Base-by-base conservation (phyloP, 768 basidiomycete species). In the Crucibulum laeve region DNA sequence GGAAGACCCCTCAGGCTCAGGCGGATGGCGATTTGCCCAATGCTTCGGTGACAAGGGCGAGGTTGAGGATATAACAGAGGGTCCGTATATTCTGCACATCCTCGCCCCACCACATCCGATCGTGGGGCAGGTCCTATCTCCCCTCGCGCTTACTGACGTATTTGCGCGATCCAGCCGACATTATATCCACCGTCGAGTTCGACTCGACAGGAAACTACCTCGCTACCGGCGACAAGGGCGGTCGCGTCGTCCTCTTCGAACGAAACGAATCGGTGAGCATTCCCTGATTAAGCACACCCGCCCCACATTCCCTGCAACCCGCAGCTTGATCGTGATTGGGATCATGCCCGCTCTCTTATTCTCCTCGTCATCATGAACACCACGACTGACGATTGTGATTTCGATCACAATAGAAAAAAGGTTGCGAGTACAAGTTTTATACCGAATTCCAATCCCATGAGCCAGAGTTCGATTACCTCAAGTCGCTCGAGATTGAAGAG, bases 341-440 rank as follows among this genome's bases (percentile, higher is more conserved):
- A 30, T 30, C 28, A n/a, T 36, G 7, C 35, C 18, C 35, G 8
- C 35, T 8, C 35, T 19, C 35, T 36, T 6, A 36, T 18, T 19
- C 7, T 10, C 35, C 35, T 18, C 35, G 17, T 18, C 35, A 6
- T 36, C 35, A 36, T 17, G n/a, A n/a, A n/a, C 19, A 8, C 8
- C 17, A 17, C 25, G 17, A 40, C 25, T 23, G 10, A 24, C 58
- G 64, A 64, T 62, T 53, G 33, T 49, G 40, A 38, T 21, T 25
- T 40, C n/a, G n/a, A n/a, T n/a, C n/a, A n/a, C n/a, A n/a, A n/a
- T 60, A 96, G 92, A 98, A 99, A 89, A 97, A 96, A 65, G 92
- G 93, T 52, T 99, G 96, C 73, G 96, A 99, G 72, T 99, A 99
- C 82, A 98, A 97, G 68, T 99, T 99, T 69, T 98, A 98, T 67